phyloP scores from a whole-genome alignment of 257 asterid species.

The Rauvolfia tetraphylla region DNA sequence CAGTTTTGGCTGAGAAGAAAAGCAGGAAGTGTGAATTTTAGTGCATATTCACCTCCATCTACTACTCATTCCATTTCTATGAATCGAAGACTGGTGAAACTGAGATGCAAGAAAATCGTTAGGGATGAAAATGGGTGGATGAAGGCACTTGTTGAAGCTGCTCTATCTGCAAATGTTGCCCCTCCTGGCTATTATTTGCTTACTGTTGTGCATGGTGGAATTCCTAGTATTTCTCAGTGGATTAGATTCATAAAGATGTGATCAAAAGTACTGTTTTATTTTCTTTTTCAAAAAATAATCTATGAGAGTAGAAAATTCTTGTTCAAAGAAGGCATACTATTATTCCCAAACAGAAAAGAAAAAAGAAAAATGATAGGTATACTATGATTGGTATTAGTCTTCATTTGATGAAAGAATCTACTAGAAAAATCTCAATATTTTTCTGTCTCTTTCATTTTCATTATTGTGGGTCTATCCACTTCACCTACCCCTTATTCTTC shows the following conservation, averaged over 20 bases:
- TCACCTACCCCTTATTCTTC: too few relatives aligned
- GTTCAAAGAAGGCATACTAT: too few relatives aligned
- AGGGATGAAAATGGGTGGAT: constrained; percentile 32
- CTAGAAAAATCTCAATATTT: too few relatives aligned
- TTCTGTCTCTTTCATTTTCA: too few relatives aligned
- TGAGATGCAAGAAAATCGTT: constrained; percentile 34
- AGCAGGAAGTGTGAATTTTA: constrained; percentile 25
- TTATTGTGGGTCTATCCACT: too few relatives aligned
- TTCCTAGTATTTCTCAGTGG: constrained; percentile 60
- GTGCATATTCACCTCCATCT: constrained; percentile 53
- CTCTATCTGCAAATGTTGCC: constrained; percentile 53
- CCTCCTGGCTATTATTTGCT: constrained; percentile 69
- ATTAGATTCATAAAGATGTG: constrained; percentile 41
- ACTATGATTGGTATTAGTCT: too few relatives aligned
- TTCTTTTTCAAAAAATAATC: too few relatives aligned
- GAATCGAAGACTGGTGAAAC: constrained; percentile 60
- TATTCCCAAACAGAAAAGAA: too few relatives aligned
- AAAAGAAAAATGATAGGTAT: too few relatives aligned
- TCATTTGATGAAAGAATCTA: too few relatives aligned
- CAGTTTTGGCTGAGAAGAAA: constrained; percentile 25
- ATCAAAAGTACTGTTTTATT: neutral
- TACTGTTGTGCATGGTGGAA: constrained; percentile 48
- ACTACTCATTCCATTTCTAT: constrained; percentile 58
- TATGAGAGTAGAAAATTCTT: too few relatives aligned
- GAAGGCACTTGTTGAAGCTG: constrained; percentile 52